Evolutionary conservation across 2,329 filamentous ascomycete genomes (phyloP).

Genomic region (Venturia nashicola): DNA sequence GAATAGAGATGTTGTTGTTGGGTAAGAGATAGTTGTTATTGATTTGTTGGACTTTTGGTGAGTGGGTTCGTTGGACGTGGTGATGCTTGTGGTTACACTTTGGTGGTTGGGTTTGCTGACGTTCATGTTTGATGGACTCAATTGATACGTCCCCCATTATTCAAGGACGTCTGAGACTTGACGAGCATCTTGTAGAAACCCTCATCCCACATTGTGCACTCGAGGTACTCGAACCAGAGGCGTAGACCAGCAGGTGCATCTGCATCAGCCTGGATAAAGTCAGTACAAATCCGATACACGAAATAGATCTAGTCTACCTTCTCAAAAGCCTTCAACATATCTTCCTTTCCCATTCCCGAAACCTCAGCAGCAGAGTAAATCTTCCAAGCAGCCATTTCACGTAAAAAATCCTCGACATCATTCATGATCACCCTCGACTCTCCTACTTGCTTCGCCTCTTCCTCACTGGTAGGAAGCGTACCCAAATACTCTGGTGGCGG

Average conservation of each 20-base stretch:
- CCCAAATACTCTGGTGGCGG: slow-evolving; percentile 29
- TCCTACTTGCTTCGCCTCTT: slow-evolving; percentile 2
- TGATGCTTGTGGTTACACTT: no score
- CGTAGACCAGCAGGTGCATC: slow-evolving; percentile 28
- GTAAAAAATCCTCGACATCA: slow-evolving; percentile 23
- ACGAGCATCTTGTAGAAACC: slow-evolving; percentile 31
- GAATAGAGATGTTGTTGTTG: no score
- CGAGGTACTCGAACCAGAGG: slow-evolving; percentile 36
- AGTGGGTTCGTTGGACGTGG: no score
- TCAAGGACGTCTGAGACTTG: neutral
- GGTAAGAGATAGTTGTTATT: no score
- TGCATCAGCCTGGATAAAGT: slow-evolving; percentile 22
- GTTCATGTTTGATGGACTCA: neutral
- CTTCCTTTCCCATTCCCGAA: slow-evolving; percentile 22
- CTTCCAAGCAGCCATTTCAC: slow-evolving; percentile 27
- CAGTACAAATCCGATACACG: neutral
- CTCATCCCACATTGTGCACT: slow-evolving; percentile 29
- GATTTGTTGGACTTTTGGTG: no score
- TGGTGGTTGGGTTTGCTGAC: neutral
- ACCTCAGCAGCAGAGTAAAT: slow-evolving; percentile 24
- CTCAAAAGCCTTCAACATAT: slow-evolving; percentile 28
- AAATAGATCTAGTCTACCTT: slow-evolving; percentile 15
- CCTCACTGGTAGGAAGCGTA: slow-evolving; percentile 13
- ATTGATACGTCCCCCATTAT: neutral
- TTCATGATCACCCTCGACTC: slow-evolving; percentile 11